A percentile compares a stretch with the other conserved stretches of the same genome.
These are phyloP conservation scores for Mallotus repandus DNA, from an alignment of 441 rosid genomes.

Conservation along the genomic window DNA sequence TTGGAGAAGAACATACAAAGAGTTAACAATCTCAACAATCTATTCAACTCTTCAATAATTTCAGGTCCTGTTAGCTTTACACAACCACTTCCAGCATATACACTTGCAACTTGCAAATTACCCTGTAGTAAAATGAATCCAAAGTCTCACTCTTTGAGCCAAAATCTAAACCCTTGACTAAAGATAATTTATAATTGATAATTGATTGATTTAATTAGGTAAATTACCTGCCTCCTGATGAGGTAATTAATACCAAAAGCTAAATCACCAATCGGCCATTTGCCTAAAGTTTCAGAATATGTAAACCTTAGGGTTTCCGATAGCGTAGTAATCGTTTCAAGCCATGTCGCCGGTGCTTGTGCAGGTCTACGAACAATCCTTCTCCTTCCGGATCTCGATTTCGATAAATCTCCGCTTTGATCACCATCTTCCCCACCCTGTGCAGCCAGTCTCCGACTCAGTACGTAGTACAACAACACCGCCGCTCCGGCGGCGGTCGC, in stretches of 20 bases:
- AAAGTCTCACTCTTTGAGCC: background rate
- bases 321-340: slow-evolving; percentile 74
- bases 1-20: slow-evolving; percentile 89
- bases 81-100: slow-evolving; percentile 72
- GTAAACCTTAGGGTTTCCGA: slow-evolving; percentile 89
- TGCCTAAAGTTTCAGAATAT: slow-evolving; percentile 90
- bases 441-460: slow-evolving; percentile 52
- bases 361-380: slow-evolving; percentile 70
- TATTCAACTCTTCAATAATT: slow-evolving; percentile 56
- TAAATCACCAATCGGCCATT: slow-evolving; percentile 95
- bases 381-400: slow-evolving; percentile 68
- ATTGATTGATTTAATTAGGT: background rate
- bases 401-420: slow-evolving; percentile 44
- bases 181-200: background rate
- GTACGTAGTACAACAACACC: slow-evolving; percentile 55
- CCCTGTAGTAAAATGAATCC: slow-evolving; percentile 43
- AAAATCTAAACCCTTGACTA: background rate
- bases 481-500: slow-evolving; percentile 88
- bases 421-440: slow-evolving; percentile 37
- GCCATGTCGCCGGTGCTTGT: slow-evolving; percentile 92
- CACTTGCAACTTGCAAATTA: slow-evolving; percentile 68
- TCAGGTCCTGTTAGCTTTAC: slow-evolving; percentile 61
- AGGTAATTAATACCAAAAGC: slow-evolving; percentile 94
- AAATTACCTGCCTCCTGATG: slow-evolving; percentile 75
- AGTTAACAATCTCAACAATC: slow-evolving; percentile 64